Conservation (phyloP, 75 land plant species). For the Azolla pinnata region DNA sequence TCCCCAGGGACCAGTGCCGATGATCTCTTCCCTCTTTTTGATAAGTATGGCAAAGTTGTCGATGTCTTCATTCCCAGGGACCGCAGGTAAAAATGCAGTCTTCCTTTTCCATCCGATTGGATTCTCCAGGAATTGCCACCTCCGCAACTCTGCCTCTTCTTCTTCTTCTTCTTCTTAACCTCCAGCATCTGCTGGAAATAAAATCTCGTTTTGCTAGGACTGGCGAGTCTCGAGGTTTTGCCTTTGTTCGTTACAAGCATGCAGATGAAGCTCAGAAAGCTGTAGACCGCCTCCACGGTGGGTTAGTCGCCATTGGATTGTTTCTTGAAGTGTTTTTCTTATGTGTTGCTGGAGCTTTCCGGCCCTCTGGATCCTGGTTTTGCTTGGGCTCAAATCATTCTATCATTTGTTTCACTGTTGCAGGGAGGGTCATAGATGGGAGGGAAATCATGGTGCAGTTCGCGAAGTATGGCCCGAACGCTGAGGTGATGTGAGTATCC, state of each 20-base stretch:
- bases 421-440: slow-evolving; percentile 78
- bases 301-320: too few relatives aligned
- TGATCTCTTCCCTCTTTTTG: slow-evolving; percentile 90
- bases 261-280: slow-evolving; percentile 95
- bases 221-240: slow-evolving; percentile 95
- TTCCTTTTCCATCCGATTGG: background rate
- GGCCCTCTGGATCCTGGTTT: too few relatives aligned
- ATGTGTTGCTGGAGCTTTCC: too few relatives aligned
- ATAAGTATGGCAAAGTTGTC: slow-evolving; percentile 92
- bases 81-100: slow-evolving; percentile 32
- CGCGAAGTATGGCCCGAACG: slow-evolving; percentile 82
- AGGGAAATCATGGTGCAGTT: slow-evolving; percentile 79
- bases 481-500: slow-evolving; percentile 61
- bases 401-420: background rate
- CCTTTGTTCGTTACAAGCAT: slow-evolving; percentile 94
- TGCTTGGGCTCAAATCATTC: too few relatives aligned
- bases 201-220: slow-evolving; percentile 40
- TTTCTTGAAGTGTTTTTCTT: too few relatives aligned
- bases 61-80: slow-evolving; percentile 87
- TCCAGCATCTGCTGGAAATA: slow-evolving; percentile 57
- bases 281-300: slow-evolving; percentile 86
- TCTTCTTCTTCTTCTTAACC: slow-evolving; percentile 52
- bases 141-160: background rate
- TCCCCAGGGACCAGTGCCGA: slow-evolving; percentile 97
- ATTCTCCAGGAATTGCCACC: background rate